Percentiles rank a stretch among this genome's conserved stretches.
Evolutionary conservation across 345 rosid species (phyloP).

Genomic region (Iberis pinnata): DNA sequence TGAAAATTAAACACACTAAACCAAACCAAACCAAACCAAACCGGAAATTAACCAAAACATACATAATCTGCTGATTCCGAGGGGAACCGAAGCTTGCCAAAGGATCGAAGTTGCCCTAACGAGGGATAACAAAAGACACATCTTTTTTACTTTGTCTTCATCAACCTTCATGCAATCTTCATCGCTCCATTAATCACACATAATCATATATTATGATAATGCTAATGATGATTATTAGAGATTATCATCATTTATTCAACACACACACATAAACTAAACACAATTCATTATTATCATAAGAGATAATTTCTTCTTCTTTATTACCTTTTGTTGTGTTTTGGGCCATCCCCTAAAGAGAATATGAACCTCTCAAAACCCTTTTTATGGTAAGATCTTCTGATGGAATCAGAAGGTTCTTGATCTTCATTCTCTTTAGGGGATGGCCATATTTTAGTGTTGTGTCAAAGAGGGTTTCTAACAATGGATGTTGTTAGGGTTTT

Average conservation of each 20-base stretch:
- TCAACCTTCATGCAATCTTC: slow-evolving; percentile 38
- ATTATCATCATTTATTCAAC: slow-evolving; percentile 22
- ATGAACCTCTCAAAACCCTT: slow-evolving; percentile 12
- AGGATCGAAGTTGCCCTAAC: slow-evolving; percentile 38
- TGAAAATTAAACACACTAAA: too few relatives aligned
- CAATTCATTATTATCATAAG: too few relatives aligned
- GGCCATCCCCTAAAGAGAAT: slow-evolving; percentile 26
- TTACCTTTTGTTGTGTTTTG: slow-evolving; percentile 22
- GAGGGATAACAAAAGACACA: slow-evolving; percentile 25
- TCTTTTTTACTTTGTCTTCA: slow-evolving; percentile 19
- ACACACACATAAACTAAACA: slow-evolving; percentile 14
- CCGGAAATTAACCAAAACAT: too few relatives aligned
- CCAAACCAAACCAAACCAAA: too few relatives aligned
- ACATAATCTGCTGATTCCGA: slow-evolving; percentile 39
- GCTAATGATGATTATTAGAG: neutral
- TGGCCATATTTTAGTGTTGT: slow-evolving; percentile 26
- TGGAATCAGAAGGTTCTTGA: slow-evolving; percentile 9
- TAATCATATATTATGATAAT: slow-evolving; percentile 4
- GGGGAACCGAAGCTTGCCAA: slow-evolving; percentile 43
- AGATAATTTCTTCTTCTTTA: slow-evolving; percentile 5
- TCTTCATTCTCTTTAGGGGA: slow-evolving; percentile 23
- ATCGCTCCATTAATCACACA: slow-evolving; percentile 36
- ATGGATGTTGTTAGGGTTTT: slow-evolving; percentile 22
- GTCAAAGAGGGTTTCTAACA: slow-evolving; percentile 30
- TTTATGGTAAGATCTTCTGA: slow-evolving; percentile 23